These are phyloP conservation scores for Cicer arietinum DNA, from an alignment of 306 rosid genomes.

Conservation along the genomic window DNA sequence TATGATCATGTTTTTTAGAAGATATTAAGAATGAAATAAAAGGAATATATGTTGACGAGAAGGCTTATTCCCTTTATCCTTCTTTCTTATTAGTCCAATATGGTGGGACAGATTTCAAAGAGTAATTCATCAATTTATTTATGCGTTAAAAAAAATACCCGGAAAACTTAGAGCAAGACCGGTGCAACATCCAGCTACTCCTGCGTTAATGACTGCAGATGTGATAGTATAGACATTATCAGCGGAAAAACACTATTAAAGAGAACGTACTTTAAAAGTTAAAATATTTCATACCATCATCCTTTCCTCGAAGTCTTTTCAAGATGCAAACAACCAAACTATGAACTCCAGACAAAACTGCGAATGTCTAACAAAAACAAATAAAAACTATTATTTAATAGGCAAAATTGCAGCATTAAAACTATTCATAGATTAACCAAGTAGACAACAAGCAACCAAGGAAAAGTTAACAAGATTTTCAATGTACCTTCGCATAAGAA, in stretches of 20 bases:
- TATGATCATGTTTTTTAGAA: not conserved
- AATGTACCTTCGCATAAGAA: constrained; percentile 80
- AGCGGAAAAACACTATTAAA: constrained; percentile 15
- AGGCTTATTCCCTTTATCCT: constrained; percentile 15
- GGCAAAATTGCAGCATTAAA: constrained; percentile 1
- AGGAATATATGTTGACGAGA: constrained; percentile 6
- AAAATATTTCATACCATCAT: constrained; percentile 66
- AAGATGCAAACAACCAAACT: constrained; percentile 94
- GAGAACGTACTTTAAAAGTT: constrained; percentile 14
- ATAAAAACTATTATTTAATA: not conserved
- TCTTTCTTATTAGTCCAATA: constrained; percentile 5
- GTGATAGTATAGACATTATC: constrained; percentile 30
- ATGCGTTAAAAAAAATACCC: constrained; percentile 50
- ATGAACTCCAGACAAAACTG: constrained; percentile 97
- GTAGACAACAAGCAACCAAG: constrained; percentile 19
- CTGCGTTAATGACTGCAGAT: constrained; percentile 85
- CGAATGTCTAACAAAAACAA: constrained; percentile 72
- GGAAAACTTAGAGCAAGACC: constrained; percentile 98
- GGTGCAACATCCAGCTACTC: constrained; percentile 99
- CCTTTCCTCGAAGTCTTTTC: constrained; percentile 93
- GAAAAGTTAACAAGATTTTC: constrained; percentile 30
- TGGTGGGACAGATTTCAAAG: constrained; percentile 15
- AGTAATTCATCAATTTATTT: not conserved
- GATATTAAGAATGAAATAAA: constrained; percentile 25
- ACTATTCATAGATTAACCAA: not conserved